A percentile compares a stretch with the other conserved stretches of the same genome.
Conservation (phyloP, 768 basidiomycete genomes). For the Pholiota conissans region DNA sequence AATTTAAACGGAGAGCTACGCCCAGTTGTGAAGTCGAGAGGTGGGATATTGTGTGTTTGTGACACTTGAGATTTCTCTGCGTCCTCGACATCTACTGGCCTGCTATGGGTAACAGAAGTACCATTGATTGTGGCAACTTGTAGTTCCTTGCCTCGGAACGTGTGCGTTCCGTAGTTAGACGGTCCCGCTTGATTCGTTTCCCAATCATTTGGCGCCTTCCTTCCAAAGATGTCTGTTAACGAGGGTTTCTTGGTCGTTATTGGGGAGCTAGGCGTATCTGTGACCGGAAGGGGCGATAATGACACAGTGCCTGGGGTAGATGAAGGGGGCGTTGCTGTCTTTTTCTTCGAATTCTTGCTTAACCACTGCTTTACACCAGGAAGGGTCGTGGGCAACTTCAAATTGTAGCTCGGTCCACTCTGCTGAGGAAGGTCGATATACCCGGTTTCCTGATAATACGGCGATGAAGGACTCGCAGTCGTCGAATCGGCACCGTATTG, state of each 20-base stretch:
- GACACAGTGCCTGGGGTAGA: conserved; percentile 25
- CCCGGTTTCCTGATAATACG: conserved; percentile 48
- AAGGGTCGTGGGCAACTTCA: conserved; percentile 68
- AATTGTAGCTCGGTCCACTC: conserved; percentile 34
- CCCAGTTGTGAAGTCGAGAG: conserved; percentile 24
- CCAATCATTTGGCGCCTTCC: conserved; percentile 62
- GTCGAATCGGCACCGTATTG: conserved; percentile 50
- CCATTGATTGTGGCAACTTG: conserved; percentile 11
- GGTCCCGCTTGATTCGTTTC: conserved; percentile 42
- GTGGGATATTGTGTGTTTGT: conserved; percentile 38
- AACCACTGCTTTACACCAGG: conserved; percentile 84
- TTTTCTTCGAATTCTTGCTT: conserved; percentile 60
- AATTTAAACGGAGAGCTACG: conserved; percentile 38
- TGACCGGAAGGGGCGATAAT: conserved; percentile 21
- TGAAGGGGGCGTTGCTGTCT: conserved; percentile 42
- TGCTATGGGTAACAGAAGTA: conserved; percentile 15
- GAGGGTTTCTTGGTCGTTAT: conserved; percentile 61
- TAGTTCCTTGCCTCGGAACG: conserved; percentile 8
- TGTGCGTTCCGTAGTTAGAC: conserved; percentile 3
- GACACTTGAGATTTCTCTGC: conserved; percentile 35
- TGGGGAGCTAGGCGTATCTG: conserved; percentile 32
- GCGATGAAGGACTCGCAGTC: conserved; percentile 42
- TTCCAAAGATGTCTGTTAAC: conserved; percentile 63
- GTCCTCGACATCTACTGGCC: conserved; percentile 24
- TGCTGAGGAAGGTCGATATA: conserved; percentile 36